These are phyloP conservation scores for Tuber microsphaerosporum DNA, from an alignment of 495 filamentous ascomycete genomes.

Conservation along the genomic window DNA sequence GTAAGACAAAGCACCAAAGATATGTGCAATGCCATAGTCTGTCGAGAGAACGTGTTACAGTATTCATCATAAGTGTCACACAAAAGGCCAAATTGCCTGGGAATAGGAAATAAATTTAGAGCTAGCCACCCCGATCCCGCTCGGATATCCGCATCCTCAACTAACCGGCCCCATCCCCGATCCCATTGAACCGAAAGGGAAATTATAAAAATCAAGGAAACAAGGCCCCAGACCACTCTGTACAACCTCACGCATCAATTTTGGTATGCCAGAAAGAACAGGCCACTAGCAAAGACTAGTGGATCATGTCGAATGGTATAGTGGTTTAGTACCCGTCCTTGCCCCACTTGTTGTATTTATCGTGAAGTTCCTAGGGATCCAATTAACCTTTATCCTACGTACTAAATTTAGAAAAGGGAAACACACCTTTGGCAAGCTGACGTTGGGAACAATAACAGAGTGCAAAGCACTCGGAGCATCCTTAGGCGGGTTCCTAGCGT, in stretches of 20 bases:
- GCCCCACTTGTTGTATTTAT: constrained; percentile 97
- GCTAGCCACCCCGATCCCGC: neutral
- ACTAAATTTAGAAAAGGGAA: neutral
- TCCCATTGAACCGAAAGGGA: neutral
- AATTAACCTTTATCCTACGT: constrained; percentile 30
- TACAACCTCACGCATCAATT: constrained; percentile 16
- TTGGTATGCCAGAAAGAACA: constrained; percentile 33
- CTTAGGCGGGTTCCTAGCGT: constrained; percentile 64
- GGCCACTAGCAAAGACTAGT: neutral
- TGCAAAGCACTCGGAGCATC: constrained; percentile 93
- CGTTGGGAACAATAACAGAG: constrained; percentile 84
- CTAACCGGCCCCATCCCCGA: neutral
- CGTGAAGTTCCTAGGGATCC: constrained; percentile 67
- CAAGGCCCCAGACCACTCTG: constrained; percentile 12
- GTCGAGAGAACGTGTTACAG: neutral
- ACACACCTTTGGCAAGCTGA: constrained; percentile 81
- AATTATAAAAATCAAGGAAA: neutral
- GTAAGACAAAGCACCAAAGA: neutral
- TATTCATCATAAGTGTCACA: neutral
- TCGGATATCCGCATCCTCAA: neutral
- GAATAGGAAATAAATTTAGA: neutral
- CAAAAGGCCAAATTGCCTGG: neutral
- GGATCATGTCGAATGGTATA: neutral
- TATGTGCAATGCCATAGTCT: neutral
- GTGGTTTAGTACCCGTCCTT: constrained; percentile 56